Evolutionary conservation across 345 rosid genomes (phyloP).

Genomic region (Citrus glauca): DNA sequence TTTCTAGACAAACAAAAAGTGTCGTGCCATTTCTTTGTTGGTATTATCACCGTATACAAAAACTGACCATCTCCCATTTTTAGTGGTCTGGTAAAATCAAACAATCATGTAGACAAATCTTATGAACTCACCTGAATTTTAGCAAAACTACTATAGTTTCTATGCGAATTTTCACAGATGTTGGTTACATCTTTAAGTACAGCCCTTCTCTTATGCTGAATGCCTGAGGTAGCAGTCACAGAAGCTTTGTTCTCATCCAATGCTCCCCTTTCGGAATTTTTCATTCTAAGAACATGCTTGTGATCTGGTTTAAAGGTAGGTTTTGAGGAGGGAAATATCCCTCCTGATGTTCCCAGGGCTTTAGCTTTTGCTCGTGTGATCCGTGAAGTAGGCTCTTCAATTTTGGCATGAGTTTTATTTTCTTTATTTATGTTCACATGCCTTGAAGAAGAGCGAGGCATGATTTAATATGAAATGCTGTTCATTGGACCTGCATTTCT

Average conservation of each 20-base stretch:
- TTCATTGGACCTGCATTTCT: conserved; percentile 44
- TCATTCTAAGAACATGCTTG: conserved; percentile 30
- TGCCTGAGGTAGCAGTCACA: conserved; percentile 22
- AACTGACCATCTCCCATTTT: not conserved
- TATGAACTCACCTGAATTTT: conserved; percentile 43
- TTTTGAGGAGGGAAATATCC: conserved; percentile 44
- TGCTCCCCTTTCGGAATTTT: conserved; percentile 47
- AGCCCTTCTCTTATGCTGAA: conserved; percentile 72
- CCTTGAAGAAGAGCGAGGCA: conserved; percentile 31
- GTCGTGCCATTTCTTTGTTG: not conserved
- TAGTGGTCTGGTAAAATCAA: not conserved
- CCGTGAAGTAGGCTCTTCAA: conserved; percentile 34
- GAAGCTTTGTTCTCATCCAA: conserved; percentile 43
- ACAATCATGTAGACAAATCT: not conserved
- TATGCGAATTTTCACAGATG: conserved; percentile 25
- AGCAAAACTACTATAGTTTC: conserved; percentile 31
- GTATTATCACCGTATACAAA: conserved; percentile 7
- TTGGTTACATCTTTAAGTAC: conserved; percentile 79
- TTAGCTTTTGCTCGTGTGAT: conserved; percentile 76
- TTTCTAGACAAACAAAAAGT: not conserved
- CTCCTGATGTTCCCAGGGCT: conserved; percentile 46
- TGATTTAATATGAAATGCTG: conserved; percentile 26
- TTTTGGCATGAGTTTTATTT: conserved; percentile 35
- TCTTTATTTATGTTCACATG: conserved; percentile 62
- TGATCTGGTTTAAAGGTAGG: conserved; percentile 65